Base-by-base conservation (phyloP, 306 rosid species). In the Rosa multiflora region DNA sequence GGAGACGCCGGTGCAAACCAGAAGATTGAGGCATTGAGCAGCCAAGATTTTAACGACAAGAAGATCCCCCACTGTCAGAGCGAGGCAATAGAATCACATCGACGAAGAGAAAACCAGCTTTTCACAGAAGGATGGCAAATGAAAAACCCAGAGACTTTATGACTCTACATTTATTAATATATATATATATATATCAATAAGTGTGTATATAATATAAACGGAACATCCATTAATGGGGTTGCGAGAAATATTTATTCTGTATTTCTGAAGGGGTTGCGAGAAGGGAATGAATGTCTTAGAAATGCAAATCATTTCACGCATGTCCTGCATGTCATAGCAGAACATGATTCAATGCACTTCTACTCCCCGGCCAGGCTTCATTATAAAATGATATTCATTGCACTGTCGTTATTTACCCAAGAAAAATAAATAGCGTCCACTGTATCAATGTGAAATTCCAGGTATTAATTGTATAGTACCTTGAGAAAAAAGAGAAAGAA, bases 11-110 rank as follows among this genome's bases (percentile, higher is more conserved):
- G 13, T 62, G 79, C 76, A 67, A 56, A 80, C 58, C 72, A 70
- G 76, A 61, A 61, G 59, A 11, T 32, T 32, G 32, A 29, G 32
- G 32, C 32, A 12, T 23, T 26, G 77, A 73, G 75, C 35, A 73
- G 55, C 75, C 74, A 76, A 85, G 78, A 75, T 84, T 78, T 82
- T 72, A 77, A 77, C 82, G 85, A 87, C 90, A 84, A 84, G 67
- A 80, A 49, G 80, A 86, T 77, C 78, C 23, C 35, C 3, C 32
- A 13, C 63, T 73, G 73, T 79, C 84, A 82, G 86, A 66, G 8
- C 62, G 39, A 42, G 68, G 29, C 35, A 42, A 53, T 52, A 70
- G 81, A 78, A 62, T 70, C 78, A 59, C 73, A 15, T 23, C 62
- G 32, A 26, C 4, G 4, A 14, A 46, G 52, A 55, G 20, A 32